phyloP scores from a whole-genome alignment of 2,329 filamentous ascomycete species.

The Fusarium oligoseptatum region DNA sequence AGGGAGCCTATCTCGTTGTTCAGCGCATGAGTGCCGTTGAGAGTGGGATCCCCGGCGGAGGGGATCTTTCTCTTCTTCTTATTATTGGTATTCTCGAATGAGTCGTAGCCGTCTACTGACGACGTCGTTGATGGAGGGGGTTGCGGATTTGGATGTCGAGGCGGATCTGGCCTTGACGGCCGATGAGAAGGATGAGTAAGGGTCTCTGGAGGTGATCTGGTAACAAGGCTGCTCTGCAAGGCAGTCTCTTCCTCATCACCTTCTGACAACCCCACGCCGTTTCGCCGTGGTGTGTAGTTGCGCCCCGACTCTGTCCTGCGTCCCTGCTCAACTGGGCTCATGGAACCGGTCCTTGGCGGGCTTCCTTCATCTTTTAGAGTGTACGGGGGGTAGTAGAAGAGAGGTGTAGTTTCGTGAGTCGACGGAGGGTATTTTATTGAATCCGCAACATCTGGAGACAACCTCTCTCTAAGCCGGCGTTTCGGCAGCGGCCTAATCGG shows the following conservation, averaged over 20 bases:
- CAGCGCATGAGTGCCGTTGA: slow-evolving; percentile 57
- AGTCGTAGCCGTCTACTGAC: slow-evolving; percentile 90
- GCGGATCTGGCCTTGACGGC: slow-evolving; percentile 59
- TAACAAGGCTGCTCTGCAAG: slow-evolving; percentile 55
- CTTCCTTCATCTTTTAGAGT: slow-evolving; percentile 62
- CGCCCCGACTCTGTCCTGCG: slow-evolving; percentile 42
- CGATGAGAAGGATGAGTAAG: slow-evolving; percentile 58
- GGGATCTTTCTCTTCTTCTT: slow-evolving; percentile 99
- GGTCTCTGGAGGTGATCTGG: slow-evolving; percentile 62
- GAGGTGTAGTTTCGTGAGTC: slow-evolving; percentile 76
- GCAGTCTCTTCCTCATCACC: slow-evolving; percentile 71
- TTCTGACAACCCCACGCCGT: slow-evolving; percentile 64
- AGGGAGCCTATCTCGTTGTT: slow-evolving; percentile 58
- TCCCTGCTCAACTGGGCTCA: slow-evolving; percentile 40
- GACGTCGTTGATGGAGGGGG: slow-evolving; percentile 77
- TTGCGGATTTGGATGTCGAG: slow-evolving; percentile 62
- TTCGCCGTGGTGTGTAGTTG: slow-evolving; percentile 46
- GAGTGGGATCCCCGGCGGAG: slow-evolving; percentile 78
- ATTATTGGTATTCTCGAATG: slow-evolving; percentile 98
- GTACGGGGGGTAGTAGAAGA: slow-evolving; percentile 75
- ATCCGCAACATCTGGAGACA: slow-evolving; percentile 87
- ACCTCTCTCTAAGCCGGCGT: slow-evolving; percentile 85
- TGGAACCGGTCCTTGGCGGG: slow-evolving; percentile 33
- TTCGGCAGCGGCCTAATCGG: slow-evolving; percentile 94
- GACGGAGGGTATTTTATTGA: slow-evolving; percentile 86